Base-by-base conservation (phyloP, 2,329 filamentous ascomycete genomes). In the Penicillium sp. region DNA sequence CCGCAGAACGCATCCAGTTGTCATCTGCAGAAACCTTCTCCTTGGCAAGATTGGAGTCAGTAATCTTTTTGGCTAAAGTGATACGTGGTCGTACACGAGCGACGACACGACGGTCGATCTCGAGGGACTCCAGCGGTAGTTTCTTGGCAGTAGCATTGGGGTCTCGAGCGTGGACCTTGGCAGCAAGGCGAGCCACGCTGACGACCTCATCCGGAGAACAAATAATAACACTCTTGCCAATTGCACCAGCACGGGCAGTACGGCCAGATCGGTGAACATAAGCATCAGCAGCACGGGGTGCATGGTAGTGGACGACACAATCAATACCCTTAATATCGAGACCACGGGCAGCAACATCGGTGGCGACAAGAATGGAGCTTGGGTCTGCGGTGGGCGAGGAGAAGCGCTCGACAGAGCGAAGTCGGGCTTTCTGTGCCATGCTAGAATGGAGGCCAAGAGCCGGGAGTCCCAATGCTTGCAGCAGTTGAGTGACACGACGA, bases 241-340 rank as follows among this genome's bases (percentile, higher is more conserved):
- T 85, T 13, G 85, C 85, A 21, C 88, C 85, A 3, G 90, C 93
- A 69, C 95, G 91, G 2, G 95, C 95, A 1, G 95, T 98, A 63
- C 95, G 90, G 13, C 95, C 95, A 1, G 95, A 97, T 25, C 95
- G 88, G 72, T 99, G 95, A 14, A 99, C 93, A 71, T 99, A 99
- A 48, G 89, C 89, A 73, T 98, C 93, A 33, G 95, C 95, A 1
- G 92, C 83, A 56, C 93, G 89, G 1, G 95, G 95, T 0, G 97
- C 88, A 74, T 99, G 93, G 77, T 99, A 99, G 77, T 99, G 95
- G 19, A 99, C 80, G 16, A 99, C 89, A 14, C 96, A 83, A 66
- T 97, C 90, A 47, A 98, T 92, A 33, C 88, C 86, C 46, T 91
- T 89, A 66, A 99, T 97, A 73, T 99, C 95, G 48, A 99, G 86